Percentiles rank a stretch among this genome's conserved stretches.
Conservation (phyloP, 495 filamentous ascomycete species). For the Penicillium waksmanii region DNA sequence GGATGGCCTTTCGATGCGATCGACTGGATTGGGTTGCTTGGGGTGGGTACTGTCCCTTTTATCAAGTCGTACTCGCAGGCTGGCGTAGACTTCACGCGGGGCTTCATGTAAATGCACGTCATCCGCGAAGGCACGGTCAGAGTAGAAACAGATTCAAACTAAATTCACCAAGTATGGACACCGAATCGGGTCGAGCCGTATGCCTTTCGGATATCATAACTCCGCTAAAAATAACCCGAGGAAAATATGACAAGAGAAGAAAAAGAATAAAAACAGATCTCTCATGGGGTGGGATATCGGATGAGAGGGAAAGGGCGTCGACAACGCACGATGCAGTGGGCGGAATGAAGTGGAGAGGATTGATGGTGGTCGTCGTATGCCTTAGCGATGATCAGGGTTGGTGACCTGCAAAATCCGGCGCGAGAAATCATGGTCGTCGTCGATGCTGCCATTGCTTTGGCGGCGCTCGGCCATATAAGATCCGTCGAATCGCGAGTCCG, state of each 20-base stretch:
- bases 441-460: constrained; percentile 95
- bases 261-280: constrained; percentile 15
- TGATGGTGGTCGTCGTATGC: constrained; percentile 8
- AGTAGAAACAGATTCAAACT: constrained; percentile 12
- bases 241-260: constrained; percentile 24
- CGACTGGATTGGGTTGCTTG: not conserved
- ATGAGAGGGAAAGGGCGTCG: constrained; percentile 8
- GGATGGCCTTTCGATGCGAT: not conserved
- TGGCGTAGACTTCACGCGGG: not conserved
- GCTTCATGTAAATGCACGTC: not conserved
- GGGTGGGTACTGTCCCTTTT: not conserved
- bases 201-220: constrained; percentile 32
- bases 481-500: constrained; percentile 86
- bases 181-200: constrained; percentile 25
- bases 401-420: constrained; percentile 87
- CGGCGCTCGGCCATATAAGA: constrained; percentile 80
- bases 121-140: constrained; percentile 7
- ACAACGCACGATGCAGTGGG: constrained; percentile 10
- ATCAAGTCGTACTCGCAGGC: constrained; percentile 1
- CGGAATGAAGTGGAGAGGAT: constrained; percentile 7
- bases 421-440: constrained; percentile 97
- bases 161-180: constrained; percentile 26
- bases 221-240: constrained; percentile 32
- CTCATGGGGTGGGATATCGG: not conserved
- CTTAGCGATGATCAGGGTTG: constrained; percentile 50